Base-by-base conservation (phyloP, 2,329 filamentous ascomycete genomes). In the Fusarium torulosum region DNA sequence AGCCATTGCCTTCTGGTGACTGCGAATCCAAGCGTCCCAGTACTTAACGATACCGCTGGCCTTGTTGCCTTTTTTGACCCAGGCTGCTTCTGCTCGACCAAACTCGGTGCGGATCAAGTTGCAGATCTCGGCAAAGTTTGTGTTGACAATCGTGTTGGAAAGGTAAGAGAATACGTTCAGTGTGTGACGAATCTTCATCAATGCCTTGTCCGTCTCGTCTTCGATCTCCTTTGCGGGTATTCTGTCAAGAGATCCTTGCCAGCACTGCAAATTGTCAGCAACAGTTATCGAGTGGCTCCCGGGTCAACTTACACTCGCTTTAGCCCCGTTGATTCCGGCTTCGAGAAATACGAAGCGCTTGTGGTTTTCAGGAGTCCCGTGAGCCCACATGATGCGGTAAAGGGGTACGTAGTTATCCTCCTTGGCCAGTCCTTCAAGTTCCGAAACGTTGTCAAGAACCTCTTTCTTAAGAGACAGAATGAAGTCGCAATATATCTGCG, bases 401-500 rank as follows among this genome's bases (percentile, higher is more conserved):
- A 45, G 17, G 17, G 42, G 20, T 19, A 20, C 29, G 42, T 57
- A 33, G 37, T 29, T 44, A 33, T 53, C 37, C 10, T 50, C 27
- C n/a, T 50, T 27, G 27, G 53, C 20, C n/a, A 50, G 27, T 43
- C 44, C 53, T 31, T 33, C 38, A 20, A 43, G 43, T 35, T 35
- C 44, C n/a, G 53, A 31, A 20, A 46, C 44, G n/a, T 50, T 43
- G n/a, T 49, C 42, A 45, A 45, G 42, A 45, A 45, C 42, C 42
- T 45, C 37, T 37, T 51, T 31, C 27, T 44, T 45, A 13, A 51
- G 45, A 37, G 38, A 20, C 15, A 50, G 14, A 15, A 54, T 15
- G 23, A 59, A 59, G 50, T 54, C 44, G 43, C 50, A 59, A 44
- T 59, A 54, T 31, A 59, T 59, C 21, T 54, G 50, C 13, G 35